A percentile compares a stretch with the other conserved stretches of the same genome.
Conservation (phyloP, 2,329 filamentous ascomycete species). For the Colletotrichum sublineola region DNA sequence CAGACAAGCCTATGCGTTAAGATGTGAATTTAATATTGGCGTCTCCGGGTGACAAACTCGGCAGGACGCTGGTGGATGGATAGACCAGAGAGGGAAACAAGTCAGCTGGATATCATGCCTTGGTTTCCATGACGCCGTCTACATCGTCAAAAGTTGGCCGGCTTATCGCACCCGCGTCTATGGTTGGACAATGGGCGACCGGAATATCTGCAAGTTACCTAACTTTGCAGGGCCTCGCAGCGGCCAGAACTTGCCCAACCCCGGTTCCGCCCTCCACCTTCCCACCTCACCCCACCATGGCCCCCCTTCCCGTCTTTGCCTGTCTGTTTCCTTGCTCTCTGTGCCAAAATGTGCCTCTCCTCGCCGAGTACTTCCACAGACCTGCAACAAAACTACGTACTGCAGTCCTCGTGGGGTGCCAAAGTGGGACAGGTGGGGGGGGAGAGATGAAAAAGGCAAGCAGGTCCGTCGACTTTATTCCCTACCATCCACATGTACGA, state of each 20-base stretch:
- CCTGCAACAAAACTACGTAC: background rate
- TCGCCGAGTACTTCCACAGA: background rate
- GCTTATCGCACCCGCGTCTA: constrained; percentile 33
- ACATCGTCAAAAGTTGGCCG: constrained; percentile 36
- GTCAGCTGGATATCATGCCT: constrained; percentile 21
- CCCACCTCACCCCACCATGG: background rate
- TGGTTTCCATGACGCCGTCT: constrained; percentile 36
- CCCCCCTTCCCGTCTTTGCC: background rate
- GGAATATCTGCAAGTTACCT: background rate
- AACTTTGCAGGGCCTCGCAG: constrained; percentile 32
- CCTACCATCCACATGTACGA: background rate
- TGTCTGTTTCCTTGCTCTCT: background rate
- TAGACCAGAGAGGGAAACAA: background rate
- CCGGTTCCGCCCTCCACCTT: constrained; percentile 23
- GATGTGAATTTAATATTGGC: background rate
- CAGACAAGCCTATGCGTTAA: background rate
- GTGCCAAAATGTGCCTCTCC: background rate
- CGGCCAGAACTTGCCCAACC: constrained; percentile 31
- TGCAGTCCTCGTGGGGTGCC: background rate
- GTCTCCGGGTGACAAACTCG: background rate
- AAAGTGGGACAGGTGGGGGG: background rate
- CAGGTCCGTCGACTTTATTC: background rate
- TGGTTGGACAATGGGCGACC: constrained; percentile 38
- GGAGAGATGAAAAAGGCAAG: background rate
- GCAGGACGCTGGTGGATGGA: background rate